Base-by-base conservation (phyloP, 257 asterid species). In the Lantana camara region DNA sequence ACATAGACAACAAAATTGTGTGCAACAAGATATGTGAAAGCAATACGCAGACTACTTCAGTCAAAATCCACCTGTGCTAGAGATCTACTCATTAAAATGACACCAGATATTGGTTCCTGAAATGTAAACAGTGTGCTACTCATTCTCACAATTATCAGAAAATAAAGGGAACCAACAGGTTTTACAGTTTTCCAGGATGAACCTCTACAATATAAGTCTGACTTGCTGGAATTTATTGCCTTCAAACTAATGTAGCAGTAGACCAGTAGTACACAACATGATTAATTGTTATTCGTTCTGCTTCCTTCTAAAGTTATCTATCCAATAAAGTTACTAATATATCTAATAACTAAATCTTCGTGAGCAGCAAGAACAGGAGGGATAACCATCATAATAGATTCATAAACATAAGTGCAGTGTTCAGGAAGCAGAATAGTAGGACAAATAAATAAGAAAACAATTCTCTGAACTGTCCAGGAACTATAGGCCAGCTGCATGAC, bases 131-230 rank as follows among this genome's bases (percentile, higher is more conserved):
- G 27, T 10, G 24, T 34, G 30, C 49, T 48, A 30, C 24, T 67
- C 46, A 67, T 53, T 51, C 56, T 67, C 27, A 23, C 23, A 12
- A 7, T 41, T 41, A 41, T 41, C 40, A 40, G 65, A 40, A 38
- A 40, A 1, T 4, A 58, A 55, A 22, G 46, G n/a, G 45, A 20
- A 10, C 44, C 7, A 29, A 55, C 9, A 29, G 15, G 17, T 57
- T 35, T 21, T 19, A 9, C 16, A 57, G 4, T 53, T 57, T 35
- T 57, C 9, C 16, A 38, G 20, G 20, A 40, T 22, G 50, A 52
- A 24, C 60, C 29, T 17, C 9, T 8, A 51, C 17, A 63, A 54
- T 27, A 57, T 37, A 38, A 14, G 10, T 32, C 34, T 35, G 4
- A 2, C 17, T 20, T 29, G 22, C 41, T 24, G 22, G 41, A 53